A percentile compares a stretch with the other conserved stretches of the same genome.
Evolutionary conservation across 2,329 filamentous ascomycete species (phyloP).

Genomic region (Fusarium agapanthi): DNA sequence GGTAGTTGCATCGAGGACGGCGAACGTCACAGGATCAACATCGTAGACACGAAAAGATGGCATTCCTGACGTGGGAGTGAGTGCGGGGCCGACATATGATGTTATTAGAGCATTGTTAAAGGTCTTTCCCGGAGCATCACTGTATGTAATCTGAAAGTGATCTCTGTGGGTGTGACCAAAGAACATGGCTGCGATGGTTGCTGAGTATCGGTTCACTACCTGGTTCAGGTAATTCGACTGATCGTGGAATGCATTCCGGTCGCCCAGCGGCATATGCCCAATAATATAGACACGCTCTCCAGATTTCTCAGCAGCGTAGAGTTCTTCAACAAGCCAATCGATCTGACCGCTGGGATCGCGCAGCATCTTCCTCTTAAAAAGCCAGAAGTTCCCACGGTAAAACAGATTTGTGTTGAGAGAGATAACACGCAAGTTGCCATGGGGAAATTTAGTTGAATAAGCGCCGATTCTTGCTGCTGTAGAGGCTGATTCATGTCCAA

Average conservation of each 20-base stretch:
- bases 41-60: slow-evolving; percentile 67
- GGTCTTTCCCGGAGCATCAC: slow-evolving; percentile 53
- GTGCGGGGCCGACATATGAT: slow-evolving; percentile 63
- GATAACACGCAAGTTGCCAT: slow-evolving; percentile 62
- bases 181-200: slow-evolving; percentile 64
- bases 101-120: slow-evolving; percentile 56
- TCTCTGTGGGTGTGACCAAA: slow-evolving; percentile 67
- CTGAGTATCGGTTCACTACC: slow-evolving; percentile 61
- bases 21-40: slow-evolving; percentile 65
- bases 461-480: slow-evolving; percentile 54
- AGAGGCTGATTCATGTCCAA: slow-evolving; percentile 47
- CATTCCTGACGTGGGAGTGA: slow-evolving; percentile 64
- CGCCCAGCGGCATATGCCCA: slow-evolving; percentile 64
- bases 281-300: slow-evolving; percentile 65
- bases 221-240: slow-evolving; percentile 62
- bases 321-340: slow-evolving; percentile 61
- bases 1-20: slow-evolving; percentile 61
- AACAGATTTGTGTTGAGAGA: slow-evolving; percentile 68
- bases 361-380: slow-evolving; percentile 60
- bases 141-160: slow-evolving; percentile 65
- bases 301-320: slow-evolving; percentile 61
- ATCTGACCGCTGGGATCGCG: slow-evolving; percentile 62
- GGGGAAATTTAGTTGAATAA: slow-evolving; percentile 58
- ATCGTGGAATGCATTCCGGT: slow-evolving; percentile 61
- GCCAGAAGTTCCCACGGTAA: slow-evolving; percentile 66